Conservation (phyloP, 192 early-diverging fungal species). For the Coemansia sp. region DNA sequence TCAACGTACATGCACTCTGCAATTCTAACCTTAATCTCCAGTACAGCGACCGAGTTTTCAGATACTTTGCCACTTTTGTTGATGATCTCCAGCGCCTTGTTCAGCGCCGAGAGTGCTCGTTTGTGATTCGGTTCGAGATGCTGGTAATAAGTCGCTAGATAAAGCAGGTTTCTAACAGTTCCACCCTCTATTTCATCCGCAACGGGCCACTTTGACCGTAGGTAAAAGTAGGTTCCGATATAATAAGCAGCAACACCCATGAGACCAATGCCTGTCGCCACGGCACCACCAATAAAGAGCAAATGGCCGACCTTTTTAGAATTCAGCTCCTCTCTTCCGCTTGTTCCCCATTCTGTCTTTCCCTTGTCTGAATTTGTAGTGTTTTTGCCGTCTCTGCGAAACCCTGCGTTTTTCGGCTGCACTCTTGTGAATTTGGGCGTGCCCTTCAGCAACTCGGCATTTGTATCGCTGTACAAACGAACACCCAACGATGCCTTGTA, state of each 20-base stretch:
- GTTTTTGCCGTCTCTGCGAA: background rate
- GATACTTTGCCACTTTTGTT: background rate
- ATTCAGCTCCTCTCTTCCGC: constrained; percentile 20
- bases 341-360: constrained; percentile 9
- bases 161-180: constrained; percentile 18
- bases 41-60: constrained; percentile 17
- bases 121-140: constrained; percentile 13
- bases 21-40: constrained; percentile 38
- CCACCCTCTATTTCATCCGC: constrained; percentile 21
- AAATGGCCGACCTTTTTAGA: constrained; percentile 18
- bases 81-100: constrained; percentile 24
- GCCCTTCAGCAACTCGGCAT: constrained; percentile 32
- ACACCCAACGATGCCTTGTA: constrained; percentile 1
- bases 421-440: constrained; percentile 42
- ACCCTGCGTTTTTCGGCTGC: constrained; percentile 11
- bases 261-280: constrained; percentile 10
- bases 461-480: constrained; percentile 9
- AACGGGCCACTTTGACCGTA: constrained; percentile 30
- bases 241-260: constrained; percentile 26
- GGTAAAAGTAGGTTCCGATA: constrained; percentile 27
- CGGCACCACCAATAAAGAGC: constrained; percentile 8
- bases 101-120: constrained; percentile 22
- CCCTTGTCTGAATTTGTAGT: background rate
- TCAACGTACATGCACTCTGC: constrained; percentile 26
- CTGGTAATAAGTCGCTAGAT: constrained; percentile 42